Base-by-base conservation (phyloP, 495 filamentous ascomycete genomes). In the Friedmanniomyces simplex region DNA sequence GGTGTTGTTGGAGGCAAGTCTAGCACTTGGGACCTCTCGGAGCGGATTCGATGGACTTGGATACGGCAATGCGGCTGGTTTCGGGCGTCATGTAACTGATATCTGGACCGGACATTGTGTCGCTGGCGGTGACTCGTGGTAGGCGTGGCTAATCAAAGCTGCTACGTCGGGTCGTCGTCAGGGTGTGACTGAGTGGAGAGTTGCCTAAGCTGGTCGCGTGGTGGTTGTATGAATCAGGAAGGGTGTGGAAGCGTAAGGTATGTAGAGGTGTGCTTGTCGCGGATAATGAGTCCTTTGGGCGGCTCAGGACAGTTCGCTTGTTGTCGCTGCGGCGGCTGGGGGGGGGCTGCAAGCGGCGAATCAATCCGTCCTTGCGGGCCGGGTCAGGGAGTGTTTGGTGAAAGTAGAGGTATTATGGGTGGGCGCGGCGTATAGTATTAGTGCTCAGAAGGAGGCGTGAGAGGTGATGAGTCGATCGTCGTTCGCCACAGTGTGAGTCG, bases 311-410 rank as follows among this genome's bases (percentile, higher is more conserved):
- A 30, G 26, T 50, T 50, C 53, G 25, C 26, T 21, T 18, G 26
- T n/a, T 16, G 22, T 10, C 26, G 53, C 37, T 54, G 34, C 20
- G 18, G 57, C 50, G 50, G 25, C 36, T 32, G 41, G 14, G 21
- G 39, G 2, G 7, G 43, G 7, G 20, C 14, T 14, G 52, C 34
- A 18, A 53, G 43, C 28, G 28, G 39, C 57, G 58, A 41, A 12
- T 43, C 32, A 42, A n/a, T 52, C 59, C 59, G 59, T 61, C 59
- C 59, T 61, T 61, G 59, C 59, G 32, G 59, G 21, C 53, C 53
- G 36, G 42, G 25, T 51, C 18, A 41, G 21, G 47, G 14, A 50
- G 43, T 42, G 52, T 14, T 18, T 4, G 41, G 42, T 21, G 51
- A 43, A 22, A 42, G 32, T 21, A 30, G 11, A 2, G 32, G 1